These are phyloP conservation scores for Aspergillus niger DNA, from an alignment of 2,329 filamentous ascomycete genomes.

Conservation along the genomic window DNA sequence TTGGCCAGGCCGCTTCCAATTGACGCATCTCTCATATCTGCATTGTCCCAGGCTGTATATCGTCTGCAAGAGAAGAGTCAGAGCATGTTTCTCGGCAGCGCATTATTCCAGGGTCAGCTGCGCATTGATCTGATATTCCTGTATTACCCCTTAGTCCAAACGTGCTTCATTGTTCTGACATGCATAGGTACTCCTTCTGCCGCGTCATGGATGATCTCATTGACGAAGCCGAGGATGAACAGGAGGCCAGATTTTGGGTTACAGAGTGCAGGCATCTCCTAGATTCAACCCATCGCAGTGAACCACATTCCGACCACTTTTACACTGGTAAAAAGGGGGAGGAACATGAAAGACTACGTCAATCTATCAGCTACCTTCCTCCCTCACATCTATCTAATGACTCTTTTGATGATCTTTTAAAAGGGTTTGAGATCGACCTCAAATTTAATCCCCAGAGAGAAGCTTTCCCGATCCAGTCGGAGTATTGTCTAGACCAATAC, in stretches of 20 bases:
- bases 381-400: constrained; percentile 56
- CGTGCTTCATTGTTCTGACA: constrained; percentile 11
- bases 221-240: constrained; percentile 59
- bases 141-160: constrained; percentile 29
- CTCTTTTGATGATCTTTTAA: constrained; percentile 65
- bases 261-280: not conserved
- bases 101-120: constrained; percentile 67
- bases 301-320: not conserved
- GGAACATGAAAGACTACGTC: not conserved
- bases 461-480: constrained; percentile 59
- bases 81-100: constrained; percentile 73
- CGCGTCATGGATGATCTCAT: constrained; percentile 73
- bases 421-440: constrained; percentile 70
- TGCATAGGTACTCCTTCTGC: constrained; percentile 68
- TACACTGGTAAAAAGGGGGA: not conserved
- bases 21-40: constrained; percentile 57
- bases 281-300: not conserved
- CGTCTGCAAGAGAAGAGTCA: constrained; percentile 66
- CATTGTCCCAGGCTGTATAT: constrained; percentile 60
- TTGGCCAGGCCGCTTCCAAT: constrained; percentile 49
- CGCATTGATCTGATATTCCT: constrained; percentile 68
- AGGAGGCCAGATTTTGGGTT: not conserved
- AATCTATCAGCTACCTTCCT: constrained; percentile 60
- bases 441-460: constrained; percentile 47
- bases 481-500: constrained; percentile 63